Evolutionary conservation across 768 basidiomycete genomes (phyloP).

Genomic region (Mycena metata): DNA sequence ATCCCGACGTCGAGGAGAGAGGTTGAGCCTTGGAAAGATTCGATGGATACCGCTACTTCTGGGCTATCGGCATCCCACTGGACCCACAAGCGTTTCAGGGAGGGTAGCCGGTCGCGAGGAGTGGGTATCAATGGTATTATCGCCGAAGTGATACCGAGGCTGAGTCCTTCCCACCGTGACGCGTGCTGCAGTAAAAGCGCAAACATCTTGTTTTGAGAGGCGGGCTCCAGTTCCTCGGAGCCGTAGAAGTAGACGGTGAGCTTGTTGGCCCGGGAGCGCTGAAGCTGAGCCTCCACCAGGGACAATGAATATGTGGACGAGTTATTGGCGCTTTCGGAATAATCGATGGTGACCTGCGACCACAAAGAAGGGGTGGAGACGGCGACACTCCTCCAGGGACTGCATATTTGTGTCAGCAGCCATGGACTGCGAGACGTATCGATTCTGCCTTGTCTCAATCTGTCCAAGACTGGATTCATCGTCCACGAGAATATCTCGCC

Average conservation of each 20-base stretch:
- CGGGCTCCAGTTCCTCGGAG: background rate
- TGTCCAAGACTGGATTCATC: background rate
- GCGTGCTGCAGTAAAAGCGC: background rate
- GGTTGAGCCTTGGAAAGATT: background rate
- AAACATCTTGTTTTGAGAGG: background rate
- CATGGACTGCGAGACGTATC: slow-evolving; percentile 3
- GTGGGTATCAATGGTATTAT: background rate
- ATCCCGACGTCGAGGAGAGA: background rate
- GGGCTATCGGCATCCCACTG: background rate
- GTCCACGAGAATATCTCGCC: slow-evolving; percentile 22
- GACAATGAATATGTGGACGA: background rate
- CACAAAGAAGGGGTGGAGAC: slow-evolving; percentile 20
- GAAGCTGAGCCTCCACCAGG: background rate
- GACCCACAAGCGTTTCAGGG: background rate
- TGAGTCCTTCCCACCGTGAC: slow-evolving; percentile 2
- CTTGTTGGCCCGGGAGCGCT: background rate
- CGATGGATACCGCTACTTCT: background rate
- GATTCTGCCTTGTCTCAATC: background rate
- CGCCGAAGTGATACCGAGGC: background rate
- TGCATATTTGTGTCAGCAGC: background rate
- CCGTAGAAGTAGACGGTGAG: slow-evolving; percentile 9
- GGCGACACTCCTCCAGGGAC: slow-evolving; percentile 6
- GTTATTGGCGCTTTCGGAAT: background rate
- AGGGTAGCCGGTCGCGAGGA: background rate
- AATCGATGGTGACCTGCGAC: slow-evolving; percentile 11